Evolutionary conservation across 352 stramenopile genomes (phyloP).

Genomic region (Phytophthora macrochlamydospora): DNA sequence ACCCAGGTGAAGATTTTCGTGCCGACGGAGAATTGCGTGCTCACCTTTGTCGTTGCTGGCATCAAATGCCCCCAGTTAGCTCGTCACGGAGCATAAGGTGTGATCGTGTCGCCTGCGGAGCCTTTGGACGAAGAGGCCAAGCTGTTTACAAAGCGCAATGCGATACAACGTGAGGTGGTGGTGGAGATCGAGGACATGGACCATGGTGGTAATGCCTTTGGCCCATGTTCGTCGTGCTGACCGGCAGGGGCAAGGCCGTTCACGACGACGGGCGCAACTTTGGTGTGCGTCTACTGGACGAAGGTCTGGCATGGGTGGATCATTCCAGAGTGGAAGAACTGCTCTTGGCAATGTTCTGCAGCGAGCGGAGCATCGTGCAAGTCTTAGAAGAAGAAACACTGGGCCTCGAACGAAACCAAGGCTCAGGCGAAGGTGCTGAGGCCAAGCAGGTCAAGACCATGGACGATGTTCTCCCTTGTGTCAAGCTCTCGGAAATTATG

Average conservation of each 20-base stretch:
- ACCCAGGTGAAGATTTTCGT: conserved; percentile 96
- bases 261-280: conserved; percentile 89
- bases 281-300: conserved; percentile 90
- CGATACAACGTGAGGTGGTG: conserved; percentile 93
- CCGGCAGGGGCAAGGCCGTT: conserved; percentile 24
- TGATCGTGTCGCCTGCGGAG: conserved; percentile 88
- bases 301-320: conserved; percentile 94
- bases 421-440: conserved; percentile 50
- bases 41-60: conserved; percentile 93
- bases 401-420: conserved; percentile 85
- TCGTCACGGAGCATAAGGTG: conserved; percentile 85
- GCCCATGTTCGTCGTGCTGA: conserved; percentile 73
- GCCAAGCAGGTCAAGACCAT: conserved; percentile 53
- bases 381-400: conserved; percentile 94
- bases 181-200: conserved; percentile 95
- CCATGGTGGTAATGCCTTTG: conserved; percentile 92
- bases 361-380: conserved; percentile 90
- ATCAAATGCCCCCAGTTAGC: conserved; percentile 90
- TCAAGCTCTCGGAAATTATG: conserved; percentile 95
- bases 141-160: conserved; percentile 86
- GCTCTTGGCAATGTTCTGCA: conserved; percentile 76
- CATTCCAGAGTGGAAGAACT: conserved; percentile 93
- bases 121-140: conserved; percentile 90
- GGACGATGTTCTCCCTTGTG: conserved; percentile 67
- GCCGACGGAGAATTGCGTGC: conserved; percentile 96